Conservation (phyloP, 2,329 filamentous ascomycete species). For the Fusarium nurragi region DNA sequence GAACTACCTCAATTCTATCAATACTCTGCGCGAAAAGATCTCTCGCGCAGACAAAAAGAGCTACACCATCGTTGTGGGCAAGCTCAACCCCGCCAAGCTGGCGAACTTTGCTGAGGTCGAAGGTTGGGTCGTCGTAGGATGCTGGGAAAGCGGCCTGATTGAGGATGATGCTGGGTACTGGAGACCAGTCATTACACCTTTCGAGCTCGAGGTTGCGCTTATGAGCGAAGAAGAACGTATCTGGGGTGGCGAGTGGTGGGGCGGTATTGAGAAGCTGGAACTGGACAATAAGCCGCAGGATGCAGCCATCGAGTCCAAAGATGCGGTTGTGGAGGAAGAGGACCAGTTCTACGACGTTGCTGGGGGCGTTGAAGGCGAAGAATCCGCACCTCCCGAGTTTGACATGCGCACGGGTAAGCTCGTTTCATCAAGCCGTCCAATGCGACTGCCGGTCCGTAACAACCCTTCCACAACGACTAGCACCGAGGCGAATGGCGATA, state of each 20-base stretch:
- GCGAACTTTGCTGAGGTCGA: constrained; percentile 97
- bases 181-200: constrained; percentile 91
- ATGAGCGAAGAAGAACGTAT: constrained; percentile 77
- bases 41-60: constrained; percentile 87
- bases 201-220: constrained; percentile 84
- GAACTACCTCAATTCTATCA: constrained; percentile 86
- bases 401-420: constrained; percentile 90
- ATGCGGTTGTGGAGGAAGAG: constrained; percentile 14
- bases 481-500: not conserved
- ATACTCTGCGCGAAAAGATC: constrained; percentile 77
- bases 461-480: constrained; percentile 21
- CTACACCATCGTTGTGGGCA: constrained; percentile 96
- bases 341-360: constrained; percentile 49
- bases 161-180: constrained; percentile 86
- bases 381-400: constrained; percentile 87
- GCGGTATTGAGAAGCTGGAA: constrained; percentile 79
- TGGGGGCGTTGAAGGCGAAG: constrained; percentile 66
- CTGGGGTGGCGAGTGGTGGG: constrained; percentile 91
- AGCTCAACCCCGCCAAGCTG: constrained; percentile 93
- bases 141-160: constrained; percentile 95
- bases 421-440: constrained; percentile 79
- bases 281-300: constrained; percentile 48
- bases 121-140: constrained; percentile 96
- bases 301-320: constrained; percentile 1
- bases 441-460: constrained; percentile 59